Base-by-base conservation (phyloP, 1,139 yeast genomes). In the Hyphopichia pseudoburtonii region DNA sequence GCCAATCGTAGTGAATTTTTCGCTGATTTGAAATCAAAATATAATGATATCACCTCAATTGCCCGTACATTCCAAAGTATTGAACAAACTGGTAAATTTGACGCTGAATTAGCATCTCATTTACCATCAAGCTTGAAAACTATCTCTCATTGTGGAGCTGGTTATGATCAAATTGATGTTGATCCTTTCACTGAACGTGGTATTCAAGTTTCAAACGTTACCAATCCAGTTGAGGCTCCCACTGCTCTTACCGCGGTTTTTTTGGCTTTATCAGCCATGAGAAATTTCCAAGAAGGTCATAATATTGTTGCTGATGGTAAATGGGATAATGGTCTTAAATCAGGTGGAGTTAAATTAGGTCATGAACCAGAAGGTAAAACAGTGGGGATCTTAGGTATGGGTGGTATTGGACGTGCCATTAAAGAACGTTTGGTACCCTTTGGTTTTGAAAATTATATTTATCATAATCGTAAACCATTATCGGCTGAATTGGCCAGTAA, bases 141-240 rank as follows among this genome's bases (percentile, higher is more conserved):
- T 11, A 70, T 92, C 16, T 72, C 86, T 49, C 95, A 88, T 61
- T 73, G 78, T 50, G 97, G 97, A 39, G 98, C 98, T 1, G 97
- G 98, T 5, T 92, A 92, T 59, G 97, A 92, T 56, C 90, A 83
- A 58, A 69, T 84, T 32, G 88, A 83, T 50, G 77, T 80, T 2
- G 66, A 62, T 17, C 71, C 78, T 14, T 70, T 76, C 48, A 65
- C 74, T 11, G 62, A 57, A 34, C 45, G 66, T 29, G 73, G 73
- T 21, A 81, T 86, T 38, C 88, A 82, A 59, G 66, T 86, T 9
- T 78, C 90, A 8, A 83, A 86, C 55, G 84, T 82, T 6, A 90
- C 94, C 4, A 70, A 68, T 4, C 68, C 85, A 4, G 94, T 86
- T 14, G 89, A 85, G 48, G 78, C 75, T 7, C 86, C 95, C 11